Evolutionary conservation across 345 rosid species (phyloP).

Genomic region (Rhizophora mangle): DNA sequence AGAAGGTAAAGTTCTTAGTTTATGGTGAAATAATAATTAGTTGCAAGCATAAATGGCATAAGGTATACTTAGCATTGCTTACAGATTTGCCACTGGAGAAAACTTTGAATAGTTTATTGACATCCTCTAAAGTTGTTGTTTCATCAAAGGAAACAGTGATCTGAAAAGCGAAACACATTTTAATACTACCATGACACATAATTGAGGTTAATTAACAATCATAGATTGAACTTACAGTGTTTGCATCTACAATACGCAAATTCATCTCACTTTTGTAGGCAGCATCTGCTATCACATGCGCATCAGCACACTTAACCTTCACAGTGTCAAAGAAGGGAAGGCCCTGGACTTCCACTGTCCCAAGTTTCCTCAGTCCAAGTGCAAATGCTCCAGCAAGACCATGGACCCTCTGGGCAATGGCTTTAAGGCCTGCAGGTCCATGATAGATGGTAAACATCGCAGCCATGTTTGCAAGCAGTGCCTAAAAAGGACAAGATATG

Average conservation of each 20-base stretch:
- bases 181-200: conserved; percentile 11
- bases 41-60: conserved; percentile 8
- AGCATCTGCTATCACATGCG: conserved; percentile 71
- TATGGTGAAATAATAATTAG: conserved; percentile 8
- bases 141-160: conserved; percentile 92
- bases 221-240: conserved; percentile 56
- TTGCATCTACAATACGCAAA: conserved; percentile 74
- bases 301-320: conserved; percentile 78
- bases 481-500: conserved; percentile 44
- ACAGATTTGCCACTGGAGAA: conserved; percentile 80
- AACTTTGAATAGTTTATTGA: conserved; percentile 71
- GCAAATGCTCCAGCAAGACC: conserved; percentile 93
- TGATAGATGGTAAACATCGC: conserved; percentile 98
- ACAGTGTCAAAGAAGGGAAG: conserved; percentile 95
- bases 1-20: conserved; percentile 5
- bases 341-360: conserved; percentile 73
- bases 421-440: conserved; percentile 88
- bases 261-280: conserved; percentile 72
- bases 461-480: conserved; percentile 98
- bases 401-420: conserved; percentile 79
- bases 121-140: conserved; percentile 93
- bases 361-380: conserved; percentile 85
- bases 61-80: conserved; percentile 31
- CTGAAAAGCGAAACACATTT: conserved; percentile 41
- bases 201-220: conserved; percentile 2